Base-by-base conservation (phyloP, 1,139 yeast genomes). In the Entelexis sorbosivorans region DNA sequence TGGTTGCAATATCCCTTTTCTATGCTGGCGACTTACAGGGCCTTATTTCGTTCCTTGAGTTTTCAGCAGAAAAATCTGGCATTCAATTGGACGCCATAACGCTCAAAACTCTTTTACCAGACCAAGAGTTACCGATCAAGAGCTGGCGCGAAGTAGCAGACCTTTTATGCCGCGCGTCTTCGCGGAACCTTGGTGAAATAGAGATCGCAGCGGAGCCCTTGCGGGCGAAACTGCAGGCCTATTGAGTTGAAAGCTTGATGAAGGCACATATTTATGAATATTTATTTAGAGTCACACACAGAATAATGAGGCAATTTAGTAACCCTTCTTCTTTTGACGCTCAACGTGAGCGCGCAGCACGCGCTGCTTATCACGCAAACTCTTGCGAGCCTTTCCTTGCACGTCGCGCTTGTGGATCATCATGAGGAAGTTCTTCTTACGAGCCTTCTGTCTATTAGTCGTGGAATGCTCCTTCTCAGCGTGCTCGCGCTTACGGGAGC, bases 391-490 rank as follows among this genome's bases (percentile, higher is more conserved):
- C 68, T 91, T 91, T 57, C 98, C 97, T 69, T 85, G 95, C 43
- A 91, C 97, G 49, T 86, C 81, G 62, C 79, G 78, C 73, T 91
- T 91, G 70, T 91, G 99, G 61, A 91, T 84, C 89, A 85, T 85
- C 99, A 91, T 91, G 66, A 93, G 91, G 66, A 88, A 91, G 71
- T 91, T 93, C 95, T 91, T 91, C 88, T 87, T 87, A 67, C 97
- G 78, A 20, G 89, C 94, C 78, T 91, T 91, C 69, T 93, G 96
- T 69, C 79, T 81, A 69, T 91, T 91, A 16, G 99, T 93, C 19
- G 97, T 89, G 42, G 96, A 85, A 64, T 82, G 95, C 34, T 81
- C 76, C 56, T 71, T 73, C 44, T 82, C 91, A 40, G 40, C 40
- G 24, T 60, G 62, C 68, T 88, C 78, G 61, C 95, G 95, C 71